A percentile compares a stretch with the other conserved stretches of the same genome.
These are phyloP conservation scores for Rhizopogon rudus DNA, from an alignment of 768 basidiomycete species.

Conservation along the genomic window DNA sequence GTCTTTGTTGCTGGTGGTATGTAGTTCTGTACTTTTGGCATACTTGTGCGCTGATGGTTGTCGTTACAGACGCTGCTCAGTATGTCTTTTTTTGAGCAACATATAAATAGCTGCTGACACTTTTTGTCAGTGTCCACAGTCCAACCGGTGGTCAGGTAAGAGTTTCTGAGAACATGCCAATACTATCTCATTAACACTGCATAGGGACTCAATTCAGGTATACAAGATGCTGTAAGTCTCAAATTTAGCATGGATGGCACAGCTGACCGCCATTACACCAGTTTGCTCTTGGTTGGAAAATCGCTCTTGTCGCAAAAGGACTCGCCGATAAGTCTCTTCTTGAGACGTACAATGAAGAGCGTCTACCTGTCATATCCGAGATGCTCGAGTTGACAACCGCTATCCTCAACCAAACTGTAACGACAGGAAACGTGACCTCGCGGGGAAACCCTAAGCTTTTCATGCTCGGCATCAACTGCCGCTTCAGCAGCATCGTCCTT, in stretches of 20 bases:
- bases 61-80: slow-evolving; percentile 36
- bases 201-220: slow-evolving; percentile 25
- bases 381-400: neutral
- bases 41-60: neutral
- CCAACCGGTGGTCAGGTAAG: too few species aligned
- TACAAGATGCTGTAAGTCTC: slow-evolving; percentile 27
- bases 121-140: too few species aligned
- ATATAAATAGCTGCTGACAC: too few species aligned
- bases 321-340: slow-evolving; percentile 17
- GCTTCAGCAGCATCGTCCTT: slow-evolving; percentile 29
- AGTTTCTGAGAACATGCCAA: too few species aligned
- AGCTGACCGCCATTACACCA: neutral
- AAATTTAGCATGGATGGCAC: neutral
- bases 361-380: slow-evolving; percentile 16
- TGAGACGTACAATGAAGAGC: slow-evolving; percentile 20
- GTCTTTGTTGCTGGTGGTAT: slow-evolving; percentile 41
- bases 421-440: slow-evolving; percentile 30
- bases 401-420: slow-evolving; percentile 24
- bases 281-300: slow-evolving; percentile 21
- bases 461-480: slow-evolving; percentile 31
- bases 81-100: neutral
- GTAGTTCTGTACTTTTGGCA: neutral
- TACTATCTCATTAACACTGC: slow-evolving; percentile 1
- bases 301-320: slow-evolving; percentile 18
- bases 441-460: slow-evolving; percentile 23